Evolutionary conservation across 805 yeast genomes (phyloP).

Genomic region (Ogataea ramenticola): DNA sequence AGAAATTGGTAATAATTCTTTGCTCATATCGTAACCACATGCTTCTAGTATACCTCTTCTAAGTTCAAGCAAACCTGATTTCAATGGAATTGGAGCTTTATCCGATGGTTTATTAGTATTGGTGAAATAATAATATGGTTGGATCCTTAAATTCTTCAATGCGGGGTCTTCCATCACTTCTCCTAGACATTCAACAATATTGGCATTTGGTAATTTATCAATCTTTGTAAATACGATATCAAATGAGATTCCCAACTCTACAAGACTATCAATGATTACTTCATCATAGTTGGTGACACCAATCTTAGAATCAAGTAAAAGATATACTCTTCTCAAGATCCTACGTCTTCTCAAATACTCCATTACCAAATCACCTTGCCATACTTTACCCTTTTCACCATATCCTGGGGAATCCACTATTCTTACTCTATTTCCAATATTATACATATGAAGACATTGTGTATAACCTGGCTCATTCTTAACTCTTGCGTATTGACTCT

Average conservation of each 20-base stretch:
- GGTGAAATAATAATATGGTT: slow-evolving; percentile 39
- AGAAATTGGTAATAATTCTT: slow-evolving; percentile 7
- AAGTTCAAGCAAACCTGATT: slow-evolving; percentile 50
- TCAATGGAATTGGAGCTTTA: slow-evolving; percentile 1
- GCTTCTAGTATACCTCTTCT: slow-evolving; percentile 44
- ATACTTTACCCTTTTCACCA: slow-evolving; percentile 57
- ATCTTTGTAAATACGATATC: slow-evolving; percentile 74
- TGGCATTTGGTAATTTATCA: slow-evolving; percentile 41
- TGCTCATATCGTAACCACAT: slow-evolving; percentile 32
- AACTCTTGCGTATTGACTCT: slow-evolving; percentile 36
- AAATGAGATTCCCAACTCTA: slow-evolving; percentile 53
- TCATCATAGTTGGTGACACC: slow-evolving; percentile 57
- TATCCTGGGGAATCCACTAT: slow-evolving; percentile 89
- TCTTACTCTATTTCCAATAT: slow-evolving; percentile 54
- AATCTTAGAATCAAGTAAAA: slow-evolving; percentile 52
- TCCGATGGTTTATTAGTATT: slow-evolving; percentile 33
- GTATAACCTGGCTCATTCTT: slow-evolving; percentile 34
- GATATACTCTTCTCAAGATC: slow-evolving; percentile 48
- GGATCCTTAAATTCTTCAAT: slow-evolving; percentile 33
- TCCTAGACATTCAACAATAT: slow-evolving; percentile 29
- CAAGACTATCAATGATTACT: slow-evolving; percentile 41
- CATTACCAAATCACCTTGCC: slow-evolving; percentile 65
- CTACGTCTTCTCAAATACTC: slow-evolving; percentile 52
- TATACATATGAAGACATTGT: slow-evolving; percentile 64
- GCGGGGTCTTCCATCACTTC: slow-evolving; percentile 29